These are phyloP conservation scores for Saccharomycopsis fibuligera DNA, from an alignment of 805 yeast genomes.

Conservation along the genomic window DNA sequence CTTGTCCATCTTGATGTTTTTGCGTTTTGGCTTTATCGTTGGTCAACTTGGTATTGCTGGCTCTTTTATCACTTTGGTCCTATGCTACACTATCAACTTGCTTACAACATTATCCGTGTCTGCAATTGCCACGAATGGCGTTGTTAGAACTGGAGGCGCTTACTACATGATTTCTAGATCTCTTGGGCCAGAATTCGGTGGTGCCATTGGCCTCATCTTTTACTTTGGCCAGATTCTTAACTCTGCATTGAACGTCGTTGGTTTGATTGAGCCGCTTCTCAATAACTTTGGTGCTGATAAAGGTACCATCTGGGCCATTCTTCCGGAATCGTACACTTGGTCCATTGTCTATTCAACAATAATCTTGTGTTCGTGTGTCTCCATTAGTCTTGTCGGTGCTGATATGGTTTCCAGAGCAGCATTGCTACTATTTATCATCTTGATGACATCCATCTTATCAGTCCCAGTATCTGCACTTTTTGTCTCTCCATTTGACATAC, in stretches of 20 bases:
- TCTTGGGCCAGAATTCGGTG: slow-evolving; percentile 97
- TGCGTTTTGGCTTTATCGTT: slow-evolving; percentile 89
- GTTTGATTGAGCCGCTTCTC: slow-evolving; percentile 85
- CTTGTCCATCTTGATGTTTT: slow-evolving; percentile 86
- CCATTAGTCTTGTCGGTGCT: slow-evolving; percentile 76
- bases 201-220: slow-evolving; percentile 91
- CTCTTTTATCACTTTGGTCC: slow-evolving; percentile 53
- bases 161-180: slow-evolving; percentile 95
- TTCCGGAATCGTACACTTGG: slow-evolving; percentile 70
- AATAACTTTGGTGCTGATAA: slow-evolving; percentile 61
- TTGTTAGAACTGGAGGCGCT: slow-evolving; percentile 97
- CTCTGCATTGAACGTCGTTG: slow-evolving; percentile 89
- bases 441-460: slow-evolving; percentile 67
- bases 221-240: slow-evolving; percentile 92
- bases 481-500: slow-evolving; percentile 52
- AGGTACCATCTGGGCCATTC: slow-evolving; percentile 46
- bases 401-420: slow-evolving; percentile 79
- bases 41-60: slow-evolving; percentile 94
- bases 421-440: slow-evolving; percentile 56
- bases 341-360: slow-evolving; percentile 66
- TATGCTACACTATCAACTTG: slow-evolving; percentile 76
- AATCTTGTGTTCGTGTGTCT: slow-evolving; percentile 63
- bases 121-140: slow-evolving; percentile 96
- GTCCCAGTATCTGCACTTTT: slow-evolving; percentile 74
- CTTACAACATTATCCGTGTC: slow-evolving; percentile 85